Conservation (phyloP, 768 basidiomycete species). For the Fistulinella prunicolor region DNA sequence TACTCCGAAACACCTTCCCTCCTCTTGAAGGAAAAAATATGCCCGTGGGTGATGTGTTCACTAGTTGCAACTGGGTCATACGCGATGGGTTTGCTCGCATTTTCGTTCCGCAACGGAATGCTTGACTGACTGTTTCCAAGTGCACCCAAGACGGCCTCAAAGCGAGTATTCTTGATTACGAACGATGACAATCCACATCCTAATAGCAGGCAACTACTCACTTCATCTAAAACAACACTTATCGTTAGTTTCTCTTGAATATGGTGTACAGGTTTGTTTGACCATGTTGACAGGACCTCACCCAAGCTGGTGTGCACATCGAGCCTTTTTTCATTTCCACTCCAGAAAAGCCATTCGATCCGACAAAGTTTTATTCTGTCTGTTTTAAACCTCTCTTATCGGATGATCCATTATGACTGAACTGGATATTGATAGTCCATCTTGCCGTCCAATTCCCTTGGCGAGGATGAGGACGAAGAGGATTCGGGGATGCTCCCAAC, state of each 20-base stretch:
- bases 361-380: conserved; percentile 77
- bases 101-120: conserved; percentile 13
- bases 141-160: conserved; percentile 85
- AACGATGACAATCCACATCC: conserved; percentile 54
- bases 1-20: conserved; percentile 58
- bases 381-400: conserved; percentile 19
- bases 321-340: conserved; percentile 90
- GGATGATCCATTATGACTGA: conserved; percentile 10
- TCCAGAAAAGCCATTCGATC: conserved; percentile 62
- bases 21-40: conserved; percentile 57
- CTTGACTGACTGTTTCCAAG: conserved; percentile 37
- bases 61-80: conserved; percentile 85
- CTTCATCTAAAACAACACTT: conserved; percentile 69
- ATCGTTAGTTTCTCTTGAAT: conserved; percentile 43
- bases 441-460: conserved; percentile 48
- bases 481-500: conserved; percentile 58
- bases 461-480: conserved; percentile 42
- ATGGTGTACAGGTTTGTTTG: background rate
- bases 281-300: conserved; percentile 59
- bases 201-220: conserved; percentile 57
- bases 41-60: conserved; percentile 87
- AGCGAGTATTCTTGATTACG: conserved; percentile 90
- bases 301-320: conserved; percentile 71
- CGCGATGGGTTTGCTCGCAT: conserved; percentile 67
- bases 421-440: conserved; percentile 45